These are phyloP conservation scores for Ceratocystis variospora DNA, from an alignment of 2,329 filamentous ascomycete species.

Conservation along the genomic window DNA sequence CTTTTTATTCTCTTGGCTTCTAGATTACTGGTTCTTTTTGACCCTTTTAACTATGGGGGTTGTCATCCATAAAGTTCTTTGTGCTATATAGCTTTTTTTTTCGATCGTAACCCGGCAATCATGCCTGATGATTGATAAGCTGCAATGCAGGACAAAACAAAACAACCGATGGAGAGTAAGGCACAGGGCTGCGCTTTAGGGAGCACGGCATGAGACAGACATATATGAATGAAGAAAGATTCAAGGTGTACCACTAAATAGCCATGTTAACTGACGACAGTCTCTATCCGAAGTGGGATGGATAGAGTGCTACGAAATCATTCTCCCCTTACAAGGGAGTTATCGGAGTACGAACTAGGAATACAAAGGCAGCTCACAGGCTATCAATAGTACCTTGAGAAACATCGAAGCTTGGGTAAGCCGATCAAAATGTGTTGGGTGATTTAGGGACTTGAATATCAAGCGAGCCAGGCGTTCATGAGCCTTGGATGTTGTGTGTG, in stretches of 20 bases:
- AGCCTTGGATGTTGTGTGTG: background rate
- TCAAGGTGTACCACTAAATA: background rate
- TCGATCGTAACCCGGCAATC: background rate
- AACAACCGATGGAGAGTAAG: background rate
- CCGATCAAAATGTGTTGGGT: background rate
- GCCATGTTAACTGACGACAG: background rate
- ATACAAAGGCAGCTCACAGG: background rate
- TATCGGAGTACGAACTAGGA: background rate
- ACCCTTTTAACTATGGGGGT: too few species aligned
- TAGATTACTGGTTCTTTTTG: background rate
- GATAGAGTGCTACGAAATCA: background rate
- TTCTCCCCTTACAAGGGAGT: background rate
- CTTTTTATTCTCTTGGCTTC: background rate
- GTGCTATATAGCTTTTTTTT: too few species aligned
- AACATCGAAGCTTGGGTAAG: background rate
- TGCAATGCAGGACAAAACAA: background rate
- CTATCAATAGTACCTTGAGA: background rate
- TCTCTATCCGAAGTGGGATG: background rate
- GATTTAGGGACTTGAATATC: background rate
- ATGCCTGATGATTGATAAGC: background rate
- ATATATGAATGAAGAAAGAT: background rate
- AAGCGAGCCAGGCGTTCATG: background rate
- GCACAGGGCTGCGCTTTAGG: background rate
- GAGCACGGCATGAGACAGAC: background rate
- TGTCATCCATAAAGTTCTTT: too few species aligned